Base-by-base conservation (phyloP, 768 basidiomycete genomes). In the Mrakia hoshinonis region DNA sequence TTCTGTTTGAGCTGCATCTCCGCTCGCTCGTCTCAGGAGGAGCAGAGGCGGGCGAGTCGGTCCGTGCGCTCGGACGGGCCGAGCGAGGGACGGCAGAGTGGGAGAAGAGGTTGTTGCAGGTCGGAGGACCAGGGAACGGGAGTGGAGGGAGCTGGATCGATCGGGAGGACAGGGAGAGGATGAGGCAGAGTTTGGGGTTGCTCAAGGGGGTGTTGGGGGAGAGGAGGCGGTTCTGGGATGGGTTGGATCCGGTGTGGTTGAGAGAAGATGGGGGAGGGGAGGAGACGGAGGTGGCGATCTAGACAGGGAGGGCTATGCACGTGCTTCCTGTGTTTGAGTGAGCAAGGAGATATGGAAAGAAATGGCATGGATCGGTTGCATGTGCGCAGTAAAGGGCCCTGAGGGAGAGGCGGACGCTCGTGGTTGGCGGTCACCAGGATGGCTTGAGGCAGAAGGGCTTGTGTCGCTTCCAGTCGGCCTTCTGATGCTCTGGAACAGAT, bases 81-180 rank as follows among this genome's bases (percentile, higher is more conserved):
- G 58, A 61, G 58, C 31, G n/a, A 10, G 58, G 18, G 22, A 22
- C 58, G 34, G n/a, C 0, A 9, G 31, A 36, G 36, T 22, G n/a
- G 58, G 58, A 31, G 0, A 36, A 61, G 9, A 36, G 34, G 22
- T 20, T 9, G 11, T 61, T 31, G 58, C 31, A 61, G 36, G 34
- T 4, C n/a, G 20, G 58, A 38, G 31, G 58, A 61, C 31, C 22
- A 36, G 34, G 36, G 58, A 22, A 7, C 15, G 43, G 43, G 36
- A 36, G 58, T 38, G 58, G 58, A 22, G 20, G 3, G 18, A 22
- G 36, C 9, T 61, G 58, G 58, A 22, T 39, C 1, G 6, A 15
- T 12, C 18, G n/a, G 58, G 58, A 61, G 58, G 58, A 61, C 3
- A 61, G 36, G 34, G 34, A 61, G 58, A 5, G 58, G 58, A 61